Evolutionary conservation across 2,329 filamentous ascomycete genomes (phyloP), one percentile per base, ranked within the genome.

Genomic region (Cercospora sp.): DNA sequence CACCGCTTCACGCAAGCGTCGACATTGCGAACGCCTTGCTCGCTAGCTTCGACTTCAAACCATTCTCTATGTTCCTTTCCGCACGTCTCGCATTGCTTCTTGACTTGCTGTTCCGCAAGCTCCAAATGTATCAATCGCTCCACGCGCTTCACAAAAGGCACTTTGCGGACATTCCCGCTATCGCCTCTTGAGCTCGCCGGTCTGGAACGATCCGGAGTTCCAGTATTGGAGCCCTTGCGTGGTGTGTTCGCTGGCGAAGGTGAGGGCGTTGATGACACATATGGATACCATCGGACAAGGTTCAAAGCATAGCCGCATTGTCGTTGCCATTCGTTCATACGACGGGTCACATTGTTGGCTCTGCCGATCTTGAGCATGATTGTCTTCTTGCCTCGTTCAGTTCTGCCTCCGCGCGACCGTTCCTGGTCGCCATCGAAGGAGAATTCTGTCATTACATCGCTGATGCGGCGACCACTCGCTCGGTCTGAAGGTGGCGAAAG

Each of bases 51-150:
- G 1, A 97, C 89, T 81, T 96, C 91, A 78, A 99, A 99, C 94
- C 94, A 99, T 81, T 99, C 95, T 63, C 90, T 85, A 79, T 99
- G 95, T 74, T 93, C 90, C 76, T 89, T 89, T 1, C 93, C 93
- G 77, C 95, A 99, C 1, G 88, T 86, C 4, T 84, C 84, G 75
- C 95, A 99, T 63, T 87, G 86, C 18, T 78, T 88, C 80, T 85
- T 88, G 67, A 81, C 89, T 79, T 79, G 81, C 73, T 84, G 81
- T 49, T 84, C 84, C 5, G 84, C 85, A n/a, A 98, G 85, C 81
- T 99, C 95, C 13, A 98, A 83, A 79, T 99, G 95, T 55, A 98
- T 90, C 67, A 99, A 81, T 28, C 93, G 85, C 82, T 99, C 95
- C 10, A 98, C 93, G 58, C 92, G 90, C 79, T 96, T 91, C 51